Percentiles rank a stretch among this genome's conserved stretches.
These are phyloP conservation scores for Cucurbita maxima DNA, from an alignment of 306 rosid species.

Conservation along the genomic window DNA sequence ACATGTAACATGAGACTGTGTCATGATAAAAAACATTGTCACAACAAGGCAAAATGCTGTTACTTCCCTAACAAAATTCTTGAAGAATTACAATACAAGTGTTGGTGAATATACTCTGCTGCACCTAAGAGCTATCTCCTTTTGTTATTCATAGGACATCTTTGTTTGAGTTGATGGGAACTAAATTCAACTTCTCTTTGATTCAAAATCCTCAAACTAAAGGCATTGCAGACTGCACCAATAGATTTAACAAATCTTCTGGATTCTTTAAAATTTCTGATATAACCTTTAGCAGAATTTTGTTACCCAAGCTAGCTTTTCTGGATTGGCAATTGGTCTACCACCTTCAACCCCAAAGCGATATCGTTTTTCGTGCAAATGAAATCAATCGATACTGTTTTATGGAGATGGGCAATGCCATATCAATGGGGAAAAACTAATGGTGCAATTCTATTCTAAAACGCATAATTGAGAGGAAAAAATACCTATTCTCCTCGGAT, in stretches of 20 bases:
- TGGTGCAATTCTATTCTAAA: background rate
- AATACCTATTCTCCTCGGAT: slow-evolving; percentile 75
- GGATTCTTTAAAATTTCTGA: too few relatives aligned
- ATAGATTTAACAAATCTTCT: background rate
- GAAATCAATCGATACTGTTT: background rate
- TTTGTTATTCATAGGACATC: background rate
- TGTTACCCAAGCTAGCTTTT: background rate
- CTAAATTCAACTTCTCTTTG: background rate
- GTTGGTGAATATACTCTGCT: background rate
- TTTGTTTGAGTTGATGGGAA: background rate
- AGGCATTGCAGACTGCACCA: too few relatives aligned
- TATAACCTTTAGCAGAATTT: too few relatives aligned
- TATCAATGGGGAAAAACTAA: background rate
- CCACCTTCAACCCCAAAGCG: too few relatives aligned
- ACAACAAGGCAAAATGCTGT: background rate
- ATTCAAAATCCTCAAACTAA: too few relatives aligned
- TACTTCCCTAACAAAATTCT: background rate
- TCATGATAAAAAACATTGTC: background rate
- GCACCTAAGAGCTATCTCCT: background rate
- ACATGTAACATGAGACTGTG: background rate
- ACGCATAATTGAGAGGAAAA: background rate
- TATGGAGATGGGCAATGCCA: background rate
- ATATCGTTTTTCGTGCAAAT: background rate
- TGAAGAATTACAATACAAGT: background rate
- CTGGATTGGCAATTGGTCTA: background rate